phyloP scores from a whole-genome alignment of 768 basidiomycete species.

The Boletus vinaceobasis region DNA sequence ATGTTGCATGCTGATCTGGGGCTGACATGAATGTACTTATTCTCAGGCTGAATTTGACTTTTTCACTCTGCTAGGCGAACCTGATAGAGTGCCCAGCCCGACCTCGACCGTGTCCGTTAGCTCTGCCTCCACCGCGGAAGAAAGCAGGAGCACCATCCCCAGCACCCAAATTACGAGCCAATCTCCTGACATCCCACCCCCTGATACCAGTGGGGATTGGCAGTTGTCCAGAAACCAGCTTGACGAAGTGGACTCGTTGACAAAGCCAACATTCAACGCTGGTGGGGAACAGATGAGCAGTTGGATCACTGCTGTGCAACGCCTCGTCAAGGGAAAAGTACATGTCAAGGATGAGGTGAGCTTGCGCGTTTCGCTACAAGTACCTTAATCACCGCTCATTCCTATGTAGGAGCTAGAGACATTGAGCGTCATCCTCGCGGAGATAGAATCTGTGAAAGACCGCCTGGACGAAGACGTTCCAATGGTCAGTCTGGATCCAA shows the following conservation, averaged over 20 bases:
- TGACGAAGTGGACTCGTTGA: not conserved
- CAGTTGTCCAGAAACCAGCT: not conserved
- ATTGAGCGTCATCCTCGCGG: constrained; percentile 27
- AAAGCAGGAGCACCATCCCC: not conserved
- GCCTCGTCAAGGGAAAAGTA: constrained; percentile 30
- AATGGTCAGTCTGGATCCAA: constrained; percentile 15
- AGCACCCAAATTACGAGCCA: constrained; percentile 21
- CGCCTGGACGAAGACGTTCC: constrained; percentile 1
- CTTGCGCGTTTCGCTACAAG: not conserved
- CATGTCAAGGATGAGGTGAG: constrained; percentile 23
- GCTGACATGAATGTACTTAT: not conserved
- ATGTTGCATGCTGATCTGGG: not conserved
- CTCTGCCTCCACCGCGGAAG: constrained; percentile 4
- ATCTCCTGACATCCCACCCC: constrained; percentile 9
- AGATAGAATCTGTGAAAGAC: constrained; percentile 28
- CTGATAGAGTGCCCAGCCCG: constrained; percentile 1
- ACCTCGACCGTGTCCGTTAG: not conserved
- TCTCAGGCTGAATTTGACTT: constrained; percentile 14
- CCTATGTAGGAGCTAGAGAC: constrained; percentile 22
- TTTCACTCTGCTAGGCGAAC: constrained; percentile 5
- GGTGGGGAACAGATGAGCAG: constrained; percentile 5
- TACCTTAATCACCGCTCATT: not conserved
- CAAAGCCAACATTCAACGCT: not conserved
- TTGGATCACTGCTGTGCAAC: constrained; percentile 27
- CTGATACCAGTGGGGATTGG: not conserved